Conservation (phyloP, 345 rosid genomes). For the Dimocarpus longan region DNA sequence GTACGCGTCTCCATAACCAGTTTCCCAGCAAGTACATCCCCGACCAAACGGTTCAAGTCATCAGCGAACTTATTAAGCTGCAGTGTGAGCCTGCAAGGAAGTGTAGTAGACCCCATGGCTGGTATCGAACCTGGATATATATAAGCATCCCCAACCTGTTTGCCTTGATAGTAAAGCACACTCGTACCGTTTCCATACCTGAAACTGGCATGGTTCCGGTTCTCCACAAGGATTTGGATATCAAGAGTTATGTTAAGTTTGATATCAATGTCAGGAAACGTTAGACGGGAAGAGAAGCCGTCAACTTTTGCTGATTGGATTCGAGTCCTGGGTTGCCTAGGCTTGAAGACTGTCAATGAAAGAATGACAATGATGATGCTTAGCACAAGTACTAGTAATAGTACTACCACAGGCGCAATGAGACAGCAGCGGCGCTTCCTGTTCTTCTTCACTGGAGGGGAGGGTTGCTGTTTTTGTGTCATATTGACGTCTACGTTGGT, state of each 20-base stretch:
- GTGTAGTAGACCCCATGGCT: conserved; percentile 32
- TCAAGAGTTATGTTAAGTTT: conserved; percentile 52
- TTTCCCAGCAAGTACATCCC: conserved; percentile 42
- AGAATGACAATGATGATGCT: conserved; percentile 37
- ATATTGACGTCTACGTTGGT: not conserved
- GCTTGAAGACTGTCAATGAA: conserved; percentile 50
- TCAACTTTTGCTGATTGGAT: conserved; percentile 44
- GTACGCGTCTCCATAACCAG: conserved; percentile 42
- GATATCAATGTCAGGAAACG: conserved; percentile 34
- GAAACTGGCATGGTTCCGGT: conserved; percentile 49
- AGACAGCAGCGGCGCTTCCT: conserved; percentile 27
- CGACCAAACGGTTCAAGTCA: conserved; percentile 25
- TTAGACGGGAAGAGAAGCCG: conserved; percentile 45
- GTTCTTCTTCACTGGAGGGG: not conserved
- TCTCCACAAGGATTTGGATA: conserved; percentile 37
- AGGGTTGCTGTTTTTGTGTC: not conserved
- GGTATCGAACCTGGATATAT: conserved; percentile 46
- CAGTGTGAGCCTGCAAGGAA: conserved; percentile 41
- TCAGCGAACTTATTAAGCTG: conserved; percentile 42
- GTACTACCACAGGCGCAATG: conserved; percentile 14
- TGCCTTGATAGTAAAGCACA: conserved; percentile 33
- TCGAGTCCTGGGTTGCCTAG: conserved; percentile 30
- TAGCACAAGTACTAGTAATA: conserved; percentile 29
- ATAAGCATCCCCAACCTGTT: conserved; percentile 47
- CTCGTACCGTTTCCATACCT: conserved; percentile 47